Percentiles rank a stretch among this genome's conserved stretches.
Evolutionary conservation across 1,284 basidiomycete genomes (phyloP).

Genomic region (Pyrrhoderma noxium): DNA sequence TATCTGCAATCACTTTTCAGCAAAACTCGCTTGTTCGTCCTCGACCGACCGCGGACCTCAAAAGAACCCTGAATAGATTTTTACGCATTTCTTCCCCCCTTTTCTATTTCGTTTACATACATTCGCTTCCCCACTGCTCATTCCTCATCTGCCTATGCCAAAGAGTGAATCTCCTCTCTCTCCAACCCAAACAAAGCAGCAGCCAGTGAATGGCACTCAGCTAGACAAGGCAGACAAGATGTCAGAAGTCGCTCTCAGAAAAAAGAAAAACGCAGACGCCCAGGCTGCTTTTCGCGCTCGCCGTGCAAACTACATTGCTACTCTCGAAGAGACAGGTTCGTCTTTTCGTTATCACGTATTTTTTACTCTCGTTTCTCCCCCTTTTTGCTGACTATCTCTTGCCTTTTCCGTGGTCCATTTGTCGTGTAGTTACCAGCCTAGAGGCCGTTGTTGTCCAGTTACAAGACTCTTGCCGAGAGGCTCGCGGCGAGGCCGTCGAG

Average conservation of each 20-base stretch:
- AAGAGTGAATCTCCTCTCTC: slow-evolving; percentile 11
- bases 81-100: slow-evolving; percentile 23
- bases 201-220: slow-evolving; percentile 23
- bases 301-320: slow-evolving; percentile 77
- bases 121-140: slow-evolving; percentile 28
- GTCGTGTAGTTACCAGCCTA: slow-evolving; percentile 57
- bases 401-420: slow-evolving; percentile 11
- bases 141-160: slow-evolving; percentile 24
- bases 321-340: slow-evolving; percentile 79
- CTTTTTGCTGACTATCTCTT: slow-evolving; percentile 17
- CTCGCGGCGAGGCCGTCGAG: slow-evolving; percentile 48
- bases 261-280: slow-evolving; percentile 80
- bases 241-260: slow-evolving; percentile 62
- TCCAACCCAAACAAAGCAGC: slow-evolving; percentile 20
- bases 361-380: slow-evolving; percentile 18
- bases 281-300: slow-evolving; percentile 67
- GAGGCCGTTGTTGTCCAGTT: slow-evolving; percentile 74
- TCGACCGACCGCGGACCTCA: too few species aligned
- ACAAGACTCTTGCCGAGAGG: slow-evolving; percentile 69
- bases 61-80: not conserved
- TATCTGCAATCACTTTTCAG: not conserved
- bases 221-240: slow-evolving; percentile 31
- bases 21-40: too few species aligned
- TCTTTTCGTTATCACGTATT: slow-evolving; percentile 20
- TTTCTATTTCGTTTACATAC: slow-evolving; percentile 20